Conservation (phyloP, 768 basidiomycete species). For the Macrolepiota dolichaula region DNA sequence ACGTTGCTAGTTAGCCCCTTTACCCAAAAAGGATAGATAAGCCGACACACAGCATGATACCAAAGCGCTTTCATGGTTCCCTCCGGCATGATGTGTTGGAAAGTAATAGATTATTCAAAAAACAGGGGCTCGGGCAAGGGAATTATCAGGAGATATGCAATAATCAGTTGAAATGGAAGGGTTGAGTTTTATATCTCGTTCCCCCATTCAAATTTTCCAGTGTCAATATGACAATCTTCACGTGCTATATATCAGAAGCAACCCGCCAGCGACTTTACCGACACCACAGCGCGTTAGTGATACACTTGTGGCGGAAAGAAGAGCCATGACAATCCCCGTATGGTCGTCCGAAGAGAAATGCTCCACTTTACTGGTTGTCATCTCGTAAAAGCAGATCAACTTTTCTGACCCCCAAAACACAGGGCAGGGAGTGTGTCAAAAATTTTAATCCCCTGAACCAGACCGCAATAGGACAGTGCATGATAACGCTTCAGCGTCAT, state of each 20-base stretch:
- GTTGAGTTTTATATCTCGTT: background rate
- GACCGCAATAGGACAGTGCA: background rate
- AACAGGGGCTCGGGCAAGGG: background rate
- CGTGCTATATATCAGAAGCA: background rate
- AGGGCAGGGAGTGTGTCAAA: background rate
- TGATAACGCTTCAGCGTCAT: background rate
- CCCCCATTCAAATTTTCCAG: background rate
- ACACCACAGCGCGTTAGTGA: background rate
- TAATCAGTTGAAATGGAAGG: background rate
- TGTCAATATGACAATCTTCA: background rate
- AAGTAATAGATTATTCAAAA: background rate
- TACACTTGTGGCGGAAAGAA: background rate
- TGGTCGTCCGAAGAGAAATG: background rate
- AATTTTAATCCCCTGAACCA: background rate
- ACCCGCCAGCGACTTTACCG: background rate
- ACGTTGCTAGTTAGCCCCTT: background rate
- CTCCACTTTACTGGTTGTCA: background rate
- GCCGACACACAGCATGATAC: conserved; percentile 13
- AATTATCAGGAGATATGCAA: background rate
- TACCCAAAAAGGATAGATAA: background rate
- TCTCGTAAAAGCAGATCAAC: background rate
- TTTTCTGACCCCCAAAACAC: background rate
- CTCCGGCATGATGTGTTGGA: conserved; percentile 1
- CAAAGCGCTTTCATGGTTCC: conserved; percentile 17
- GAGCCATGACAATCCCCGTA: background rate